Evolutionary conservation across 2,329 filamentous ascomycete genomes (phyloP), one percentile per base, ranked within the genome.

Genomic region (Alternaria infectoria): DNA sequence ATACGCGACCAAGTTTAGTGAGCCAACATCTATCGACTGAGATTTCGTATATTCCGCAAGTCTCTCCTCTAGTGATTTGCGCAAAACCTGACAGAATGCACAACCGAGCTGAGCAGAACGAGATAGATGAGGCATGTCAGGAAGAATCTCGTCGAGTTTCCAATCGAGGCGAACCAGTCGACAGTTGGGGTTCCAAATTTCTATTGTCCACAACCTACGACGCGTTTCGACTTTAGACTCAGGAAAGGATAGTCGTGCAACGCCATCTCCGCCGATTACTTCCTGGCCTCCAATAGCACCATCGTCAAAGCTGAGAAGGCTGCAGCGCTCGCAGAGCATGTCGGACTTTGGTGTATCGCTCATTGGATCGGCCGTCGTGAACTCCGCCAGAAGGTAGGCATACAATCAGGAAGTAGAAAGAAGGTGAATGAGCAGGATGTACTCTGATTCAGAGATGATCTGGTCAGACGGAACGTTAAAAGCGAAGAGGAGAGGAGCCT

Each of bases 311-410:
- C 36, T 40, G 36, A 40, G 36, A 40, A 40, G 36, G n/a, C 36
- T 40, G 9, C 36, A 40, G 9, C 36, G 36, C n/a, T 6, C 9
- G 3, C 36, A 40, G 1, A 40, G 36, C 1, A 7, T 5, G 7
- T n/a, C 7, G 0, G 4, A 0, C 2, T 36, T 4, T 2, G 8
- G 32, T 2, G 8, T 0, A 15, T 17, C 8, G 15, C 32, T 40
- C 32, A 40, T 40, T 40, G 32, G 8, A 5, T 6, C 32, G 5
- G 32, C 15, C 6, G 15, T 9, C 8, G 0, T 9, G 15, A 4
- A 10, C 15, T n/a, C 32, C 1, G 2, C 4, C 7, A 40, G 15
- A 10, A 40, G 32, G 8, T 4, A 40, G 32, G 32, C 32, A n/a
- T 36, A 4, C 13, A 1, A n/a, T 10, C 1, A 4, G 7, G 1